Percentiles rank a stretch among this genome's conserved stretches.
Conservation (phyloP, 306 rosid species). For the Cicer cuneatum region DNA sequence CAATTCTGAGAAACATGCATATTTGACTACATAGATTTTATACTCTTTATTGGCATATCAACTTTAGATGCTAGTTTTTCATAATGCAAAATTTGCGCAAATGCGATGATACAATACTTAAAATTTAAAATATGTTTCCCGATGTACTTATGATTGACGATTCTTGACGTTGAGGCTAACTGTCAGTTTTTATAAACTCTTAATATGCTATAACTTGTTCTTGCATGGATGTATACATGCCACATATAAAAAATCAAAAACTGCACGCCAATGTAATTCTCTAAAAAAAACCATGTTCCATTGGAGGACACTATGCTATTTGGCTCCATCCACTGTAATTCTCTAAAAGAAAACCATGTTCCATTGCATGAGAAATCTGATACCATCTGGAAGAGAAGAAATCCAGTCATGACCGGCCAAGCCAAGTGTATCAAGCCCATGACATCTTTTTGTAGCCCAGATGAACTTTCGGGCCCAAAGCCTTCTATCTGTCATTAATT, state of each 20-base stretch:
- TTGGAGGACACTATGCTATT: not conserved
- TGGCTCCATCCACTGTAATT: not conserved
- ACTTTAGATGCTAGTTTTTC: slow-evolving; percentile 12
- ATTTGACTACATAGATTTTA: slow-evolving; percentile 1
- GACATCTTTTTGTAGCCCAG: slow-evolving; percentile 3
- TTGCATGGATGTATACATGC: not conserved
- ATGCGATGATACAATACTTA: not conserved
- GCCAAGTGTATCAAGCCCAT: not conserved
- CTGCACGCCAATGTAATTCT: slow-evolving; percentile 4
- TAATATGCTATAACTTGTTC: not conserved
- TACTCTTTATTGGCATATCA: slow-evolving; percentile 19
- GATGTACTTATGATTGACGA: not conserved
- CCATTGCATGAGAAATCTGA: not conserved
- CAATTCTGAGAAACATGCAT: slow-evolving; percentile 22
- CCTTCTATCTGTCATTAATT: not conserved
- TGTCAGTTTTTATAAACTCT: not conserved
- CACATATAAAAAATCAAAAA: not conserved
- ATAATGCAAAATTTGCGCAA: slow-evolving; percentile 4
- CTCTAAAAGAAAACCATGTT: not conserved
- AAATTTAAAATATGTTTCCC: not conserved
- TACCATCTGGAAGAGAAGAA: slow-evolving; percentile 5
- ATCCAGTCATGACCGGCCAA: not conserved
- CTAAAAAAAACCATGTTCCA: too few species aligned
- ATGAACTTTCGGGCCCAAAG: slow-evolving; percentile 13
- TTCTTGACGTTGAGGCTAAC: not conserved